Evolutionary conservation across 2,329 filamentous ascomycete genomes (phyloP).

Genomic region (Alternaria metachromatica): DNA sequence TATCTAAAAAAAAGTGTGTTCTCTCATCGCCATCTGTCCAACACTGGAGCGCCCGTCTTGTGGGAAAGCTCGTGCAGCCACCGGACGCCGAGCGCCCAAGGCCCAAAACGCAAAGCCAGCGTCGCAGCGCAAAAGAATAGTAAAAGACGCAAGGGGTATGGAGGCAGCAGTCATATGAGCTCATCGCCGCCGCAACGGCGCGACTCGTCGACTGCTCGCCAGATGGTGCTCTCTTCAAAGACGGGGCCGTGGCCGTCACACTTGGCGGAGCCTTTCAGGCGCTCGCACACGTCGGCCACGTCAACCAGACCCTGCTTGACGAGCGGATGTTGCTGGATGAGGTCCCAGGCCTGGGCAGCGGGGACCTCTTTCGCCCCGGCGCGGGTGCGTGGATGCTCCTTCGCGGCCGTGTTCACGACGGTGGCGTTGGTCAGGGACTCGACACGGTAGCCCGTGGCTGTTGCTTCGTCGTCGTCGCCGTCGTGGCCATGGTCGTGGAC

Average conservation of each 20-base stretch:
- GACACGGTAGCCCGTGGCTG: slow-evolving; percentile 37
- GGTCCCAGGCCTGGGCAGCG: slow-evolving; percentile 75
- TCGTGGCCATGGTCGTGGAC: slow-evolving; percentile 21
- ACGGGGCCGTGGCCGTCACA: slow-evolving; percentile 89
- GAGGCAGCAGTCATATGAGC: slow-evolving; percentile 59
- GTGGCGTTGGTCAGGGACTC: slow-evolving; percentile 37
- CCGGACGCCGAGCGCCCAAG: slow-evolving; percentile 9
- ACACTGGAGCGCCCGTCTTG: slow-evolving; percentile 1
- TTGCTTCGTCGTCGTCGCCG: slow-evolving; percentile 20
- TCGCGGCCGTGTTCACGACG: slow-evolving; percentile 41
- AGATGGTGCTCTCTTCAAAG: slow-evolving; percentile 78
- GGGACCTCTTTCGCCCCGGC: slow-evolving; percentile 38
- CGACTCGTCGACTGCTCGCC: slow-evolving; percentile 78
- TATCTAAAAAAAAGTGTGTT: background rate
- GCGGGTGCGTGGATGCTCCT: slow-evolving; percentile 32
- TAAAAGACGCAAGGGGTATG: slow-evolving; percentile 10
- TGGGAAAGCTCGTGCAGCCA: background rate
- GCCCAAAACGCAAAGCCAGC: background rate
- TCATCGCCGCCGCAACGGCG: slow-evolving; percentile 80
- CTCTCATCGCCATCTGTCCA: background rate
- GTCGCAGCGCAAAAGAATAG: background rate
- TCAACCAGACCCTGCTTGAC: slow-evolving; percentile 81
- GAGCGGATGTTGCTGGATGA: slow-evolving; percentile 80
- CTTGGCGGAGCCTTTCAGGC: slow-evolving; percentile 74
- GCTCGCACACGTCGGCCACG: slow-evolving; percentile 79